These are phyloP conservation scores for Ophiostoma angusticollis DNA, from an alignment of 2,329 filamentous ascomycete genomes.

Conservation along the genomic window DNA sequence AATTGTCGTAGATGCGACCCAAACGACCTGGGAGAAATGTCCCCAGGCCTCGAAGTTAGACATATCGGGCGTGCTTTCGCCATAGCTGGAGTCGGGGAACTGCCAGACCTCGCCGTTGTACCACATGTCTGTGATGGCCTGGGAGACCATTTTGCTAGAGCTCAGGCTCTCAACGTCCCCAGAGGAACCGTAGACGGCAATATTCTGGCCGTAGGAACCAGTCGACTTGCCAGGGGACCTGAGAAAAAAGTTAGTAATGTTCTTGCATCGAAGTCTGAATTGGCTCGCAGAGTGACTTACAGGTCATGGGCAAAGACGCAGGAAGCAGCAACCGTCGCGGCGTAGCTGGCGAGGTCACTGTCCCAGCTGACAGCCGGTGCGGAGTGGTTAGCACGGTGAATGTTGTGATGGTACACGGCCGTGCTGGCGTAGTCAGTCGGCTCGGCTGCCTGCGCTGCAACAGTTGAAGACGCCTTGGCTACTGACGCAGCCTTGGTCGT, in stretches of 20 bases:
- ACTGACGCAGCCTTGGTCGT: neutral
- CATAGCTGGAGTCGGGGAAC: constrained; percentile 46
- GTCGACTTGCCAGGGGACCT: constrained; percentile 37
- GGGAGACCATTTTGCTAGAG: constrained; percentile 42
- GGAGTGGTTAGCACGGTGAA: constrained; percentile 74
- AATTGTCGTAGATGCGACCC: constrained; percentile 47
- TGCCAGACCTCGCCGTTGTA: constrained; percentile 65
- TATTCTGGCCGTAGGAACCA: constrained; percentile 79
- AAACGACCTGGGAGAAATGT: constrained; percentile 66
- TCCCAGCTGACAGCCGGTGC: constrained; percentile 54
- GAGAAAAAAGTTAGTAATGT: constrained; percentile 5
- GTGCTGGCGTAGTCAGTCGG: constrained; percentile 21
- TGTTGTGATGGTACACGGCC: constrained; percentile 65
- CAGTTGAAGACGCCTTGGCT: neutral
- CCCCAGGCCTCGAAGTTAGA: constrained; percentile 53
- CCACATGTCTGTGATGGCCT: constrained; percentile 70
- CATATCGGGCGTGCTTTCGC: constrained; percentile 45
- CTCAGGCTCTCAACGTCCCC: constrained; percentile 33
- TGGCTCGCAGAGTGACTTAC: constrained; percentile 46
- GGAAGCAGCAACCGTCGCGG: constrained; percentile 46
- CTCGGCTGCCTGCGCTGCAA: constrained; percentile 4
- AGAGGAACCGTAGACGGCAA: constrained; percentile 50
- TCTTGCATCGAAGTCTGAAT: no score
- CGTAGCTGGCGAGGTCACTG: constrained; percentile 47
- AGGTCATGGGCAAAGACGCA: constrained; percentile 68